Percentiles rank a stretch among this genome's conserved stretches.
Evolutionary conservation across 768 basidiomycete species (phyloP).

Genomic region (Leccinum uliginosum): DNA sequence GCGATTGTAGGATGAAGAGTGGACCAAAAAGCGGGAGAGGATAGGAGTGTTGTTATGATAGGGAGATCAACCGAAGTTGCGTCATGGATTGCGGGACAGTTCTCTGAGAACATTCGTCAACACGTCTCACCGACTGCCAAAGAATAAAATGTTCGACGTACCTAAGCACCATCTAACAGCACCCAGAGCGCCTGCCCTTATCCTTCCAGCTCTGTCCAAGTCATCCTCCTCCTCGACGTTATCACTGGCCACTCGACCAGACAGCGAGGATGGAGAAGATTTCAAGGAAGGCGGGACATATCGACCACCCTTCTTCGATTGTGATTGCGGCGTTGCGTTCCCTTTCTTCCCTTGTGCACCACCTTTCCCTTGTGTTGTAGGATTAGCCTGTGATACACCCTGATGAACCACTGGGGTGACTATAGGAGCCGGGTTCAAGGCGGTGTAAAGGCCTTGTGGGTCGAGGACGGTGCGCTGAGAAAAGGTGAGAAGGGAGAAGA

Average conservation of each 20-base stretch:
- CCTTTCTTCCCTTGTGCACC: constrained; percentile 18
- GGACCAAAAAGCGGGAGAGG: constrained; percentile 53
- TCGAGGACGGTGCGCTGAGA: constrained; percentile 53
- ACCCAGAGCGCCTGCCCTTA: constrained; percentile 67
- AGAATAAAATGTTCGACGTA: constrained; percentile 31
- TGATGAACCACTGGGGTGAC: constrained; percentile 17
- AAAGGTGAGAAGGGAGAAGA: constrained; percentile 45
- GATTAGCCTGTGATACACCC: neutral
- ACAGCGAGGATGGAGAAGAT: constrained; percentile 24
- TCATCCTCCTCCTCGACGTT: constrained; percentile 58
- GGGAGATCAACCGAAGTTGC: neutral
- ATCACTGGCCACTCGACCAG: constrained; percentile 20
- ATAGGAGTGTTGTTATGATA: constrained; percentile 11
- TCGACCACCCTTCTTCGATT: constrained; percentile 30
- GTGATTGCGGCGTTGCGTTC: constrained; percentile 20
- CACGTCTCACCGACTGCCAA: neutral
- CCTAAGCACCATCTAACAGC: constrained; percentile 60
- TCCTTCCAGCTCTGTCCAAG: constrained; percentile 61
- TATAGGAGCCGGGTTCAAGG: constrained; percentile 63
- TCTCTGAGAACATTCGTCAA: constrained; percentile 13
- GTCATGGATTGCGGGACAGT: constrained; percentile 8
- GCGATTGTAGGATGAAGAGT: constrained; percentile 48
- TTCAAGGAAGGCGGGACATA: constrained; percentile 29
- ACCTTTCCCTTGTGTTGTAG: constrained; percentile 2
- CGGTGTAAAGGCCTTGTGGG: constrained; percentile 52